Base-by-base conservation (phyloP, 495 filamentous ascomycete species). In the Bathelium albidoporum region DNA sequence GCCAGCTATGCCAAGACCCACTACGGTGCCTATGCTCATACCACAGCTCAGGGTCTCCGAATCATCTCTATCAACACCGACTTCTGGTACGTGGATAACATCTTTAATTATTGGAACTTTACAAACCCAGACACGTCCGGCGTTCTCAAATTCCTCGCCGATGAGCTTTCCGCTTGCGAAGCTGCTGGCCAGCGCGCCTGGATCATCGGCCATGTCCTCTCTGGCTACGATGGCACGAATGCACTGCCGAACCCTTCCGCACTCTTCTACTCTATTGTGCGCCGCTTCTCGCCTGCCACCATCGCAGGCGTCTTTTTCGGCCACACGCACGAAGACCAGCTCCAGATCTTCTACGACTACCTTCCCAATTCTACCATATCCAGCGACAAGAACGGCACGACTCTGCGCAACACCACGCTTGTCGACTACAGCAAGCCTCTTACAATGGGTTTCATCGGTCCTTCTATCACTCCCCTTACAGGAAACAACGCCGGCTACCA, bases 221-320 rank as follows among this genome's bases (percentile, higher is more conserved):
- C 72, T 10, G 81, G 81, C 2, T 83, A 79, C 77, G 79, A 82
- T 52, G 82, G 79, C 16, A 66, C 70, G 2, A 81, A 81, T 55
- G 74, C 78, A 11, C 67, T 84, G 31, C 76, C 76, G 14, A 77
- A 78, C 28, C 81, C 80, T 0, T 79, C 79, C 1, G 75, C 82
- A 55, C 73, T 82, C 45, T 81, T 81, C 64, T 82, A 83, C 68
- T 80, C 82, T 53, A 83, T 85, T 43, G 75, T 83, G 12, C 80
- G 81, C 62, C 77, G 82, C 26, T 83, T 82, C 70, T 79, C 76
- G 5, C 80, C 81, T 0, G 77, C 82, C 58, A 80, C 82, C 0
- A 83, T 84, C 60, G 80, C 80, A 10, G 78, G 77, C 53, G 70
- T 81, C 10, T 83, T 85, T 70, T 85, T 79, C 62, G 82, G 82